Conservation (phyloP, 2,329 filamentous ascomycete species). For the Alternaria arbusti region DNA sequence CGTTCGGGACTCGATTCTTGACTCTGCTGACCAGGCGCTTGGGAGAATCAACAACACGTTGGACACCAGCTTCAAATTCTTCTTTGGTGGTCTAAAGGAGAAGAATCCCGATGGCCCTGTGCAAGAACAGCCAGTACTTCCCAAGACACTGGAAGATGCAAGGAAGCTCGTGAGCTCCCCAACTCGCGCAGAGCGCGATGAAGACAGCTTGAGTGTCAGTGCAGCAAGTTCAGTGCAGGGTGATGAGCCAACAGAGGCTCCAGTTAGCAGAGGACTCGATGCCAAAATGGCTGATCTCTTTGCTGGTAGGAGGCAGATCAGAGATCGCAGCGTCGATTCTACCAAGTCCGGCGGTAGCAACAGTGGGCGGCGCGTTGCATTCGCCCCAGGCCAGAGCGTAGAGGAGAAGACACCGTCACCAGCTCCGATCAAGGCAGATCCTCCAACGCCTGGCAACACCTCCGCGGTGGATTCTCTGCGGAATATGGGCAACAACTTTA, state of each 20-base stretch:
- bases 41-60: conserved; percentile 91
- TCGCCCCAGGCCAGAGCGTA: conserved; percentile 39
- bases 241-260: conserved; percentile 46
- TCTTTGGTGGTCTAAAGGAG: conserved; percentile 87
- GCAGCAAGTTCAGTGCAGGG: conserved; percentile 60
- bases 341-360: conserved; percentile 66
- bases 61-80: conserved; percentile 90
- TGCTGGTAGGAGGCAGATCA: conserved; percentile 65
- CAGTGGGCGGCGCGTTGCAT: conserved; percentile 65
- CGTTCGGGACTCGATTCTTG: conserved; percentile 69
- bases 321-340: conserved; percentile 82
- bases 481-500: conserved; percentile 79
- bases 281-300: conserved; percentile 72
- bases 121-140: conserved; percentile 61
- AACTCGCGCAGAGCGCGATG: conserved; percentile 54
- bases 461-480: conserved; percentile 82
- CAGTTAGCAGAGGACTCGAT: conserved; percentile 54
- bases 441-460: conserved; percentile 45
- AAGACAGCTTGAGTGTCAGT: conserved; percentile 59
- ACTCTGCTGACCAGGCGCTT: conserved; percentile 86
- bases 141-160: conserved; percentile 92
- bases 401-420: conserved; percentile 34
- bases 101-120: conserved; percentile 50
- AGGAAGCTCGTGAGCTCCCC: conserved; percentile 83
- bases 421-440: conserved; percentile 32